Evolutionary conservation across 1,284 basidiomycete genomes (phyloP), one percentile per base, ranked within the genome.

Genomic region (Leccinum insolens): DNA sequence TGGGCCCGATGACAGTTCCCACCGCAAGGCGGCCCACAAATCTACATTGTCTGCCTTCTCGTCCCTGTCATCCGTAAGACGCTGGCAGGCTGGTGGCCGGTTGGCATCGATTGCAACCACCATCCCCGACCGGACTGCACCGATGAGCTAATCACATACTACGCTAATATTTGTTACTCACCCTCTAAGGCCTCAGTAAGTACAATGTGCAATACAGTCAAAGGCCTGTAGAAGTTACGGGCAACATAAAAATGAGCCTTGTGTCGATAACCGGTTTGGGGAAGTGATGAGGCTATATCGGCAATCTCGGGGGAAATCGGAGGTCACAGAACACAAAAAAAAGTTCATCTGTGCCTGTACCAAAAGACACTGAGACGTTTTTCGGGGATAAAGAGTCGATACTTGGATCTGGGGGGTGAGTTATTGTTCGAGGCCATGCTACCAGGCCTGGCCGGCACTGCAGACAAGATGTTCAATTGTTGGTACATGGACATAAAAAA

Each of bases 361-460:
- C 25, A 60, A n/a, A 31, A 59, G 22, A 3, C 25, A 25, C 11
- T 39, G 39, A 4, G 9, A 20, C 34, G 14, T 37, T 46, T 44
- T 34, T 67, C 65, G 8, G 28, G 31, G 22, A 34, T 67, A 34
- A 46, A 22, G 7, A 20, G 28, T 67, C 17, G 14, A 67, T 67
- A 22, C 5, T 31, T 64, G 63, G 28, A 64, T n/a, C 14, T 11
- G 25, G 15, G 15, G 22, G 4, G 52, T 4, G 22, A 25, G 11
- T 25, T n/a, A 3, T 22, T 25, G 11, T 37, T 15, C 17, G 63
- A 31, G n/a, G 63, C 22, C 25, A 65, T 46, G 28, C n/a, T 31
- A 7, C 61, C 22, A 52, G 20, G 14, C 12, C n/a, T 44, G 15
- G n/a, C 20, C n/a, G n/a, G 37, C 37, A 37, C 37, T 34, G 39